Base-by-base conservation (phyloP, 345 rosid genomes). In the Citrus inodora region DNA sequence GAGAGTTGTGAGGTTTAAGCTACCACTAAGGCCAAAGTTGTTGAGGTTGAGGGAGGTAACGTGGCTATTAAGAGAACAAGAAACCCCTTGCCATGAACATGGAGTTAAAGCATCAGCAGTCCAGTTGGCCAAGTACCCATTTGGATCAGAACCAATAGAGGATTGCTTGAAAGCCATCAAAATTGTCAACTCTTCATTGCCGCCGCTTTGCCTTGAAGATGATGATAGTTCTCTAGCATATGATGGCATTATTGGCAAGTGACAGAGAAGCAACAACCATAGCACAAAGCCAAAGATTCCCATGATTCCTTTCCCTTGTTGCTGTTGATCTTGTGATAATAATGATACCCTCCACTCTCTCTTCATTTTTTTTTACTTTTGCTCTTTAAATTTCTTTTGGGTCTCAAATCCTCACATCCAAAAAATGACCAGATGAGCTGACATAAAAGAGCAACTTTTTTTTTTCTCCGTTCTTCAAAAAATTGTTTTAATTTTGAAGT, bases 71-170 rank as follows among this genome's bases (percentile, higher is more conserved):
- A 1, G 5, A 37, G 93, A 89, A 84, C 98, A 94, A 46, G 87
- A 82, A 64, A 93, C 90, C 58, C 98, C 98, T 37, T n/a, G 77
- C 97, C 97, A 92, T 7, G 87, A 83, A 51, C 97, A 91, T 2
- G 92, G 88, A 66, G 13, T 68, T 10, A 73, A 64, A 32, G 92
- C 86, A 73, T 61, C 75, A 28, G 85, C 53, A 32, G 80, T 82
- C 98, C 98, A 94, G 80, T 85, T 84, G 51, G 84, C 67, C 37
- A 94, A 79, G 66, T 71, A 51, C 56, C 84, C 84, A 8, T 83
- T 81, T 1, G 97, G 95, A 83, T 94, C 97, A 17, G 87, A 90
- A n/a, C 48, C 76, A 2, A 94, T 82, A 27, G 92, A 94, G 82
- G 69, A 28, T n/a, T 75, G 82, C 92, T 92, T 94, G 87, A 94